These are phyloP conservation scores for Kluyveromyces sp. DNA, from an alignment of 1,139 yeast genomes.

Conservation along the genomic window DNA sequence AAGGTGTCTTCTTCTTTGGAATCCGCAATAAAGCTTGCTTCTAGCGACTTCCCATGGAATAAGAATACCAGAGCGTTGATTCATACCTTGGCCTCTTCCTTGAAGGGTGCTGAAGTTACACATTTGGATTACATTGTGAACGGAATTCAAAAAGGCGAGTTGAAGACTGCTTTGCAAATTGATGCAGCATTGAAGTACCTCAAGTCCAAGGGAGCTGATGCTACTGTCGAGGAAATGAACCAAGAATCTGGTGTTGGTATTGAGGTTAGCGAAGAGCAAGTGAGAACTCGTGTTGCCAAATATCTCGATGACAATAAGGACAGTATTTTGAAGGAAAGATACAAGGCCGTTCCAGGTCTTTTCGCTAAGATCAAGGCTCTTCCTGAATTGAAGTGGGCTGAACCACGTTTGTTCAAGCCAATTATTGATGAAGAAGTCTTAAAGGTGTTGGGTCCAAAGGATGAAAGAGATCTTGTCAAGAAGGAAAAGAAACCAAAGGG, in stretches of 20 bases:
- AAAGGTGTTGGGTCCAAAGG: slow-evolving; percentile 81
- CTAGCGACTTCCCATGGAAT: slow-evolving; percentile 33
- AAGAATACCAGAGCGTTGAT: slow-evolving; percentile 53
- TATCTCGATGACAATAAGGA: slow-evolving; percentile 53
- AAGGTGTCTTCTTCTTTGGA: slow-evolving; percentile 69
- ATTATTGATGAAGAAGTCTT: slow-evolving; percentile 69
- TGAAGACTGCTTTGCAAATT: slow-evolving; percentile 65
- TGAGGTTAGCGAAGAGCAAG: slow-evolving; percentile 58
- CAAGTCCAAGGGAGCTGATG: slow-evolving; percentile 37
- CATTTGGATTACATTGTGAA: slow-evolving; percentile 46
- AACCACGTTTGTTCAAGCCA: slow-evolving; percentile 79
- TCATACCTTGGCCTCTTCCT: slow-evolving; percentile 67
- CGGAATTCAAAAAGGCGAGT: slow-evolving; percentile 56
- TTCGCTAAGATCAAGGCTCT: slow-evolving; percentile 70
- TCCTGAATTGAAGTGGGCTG: slow-evolving; percentile 83
- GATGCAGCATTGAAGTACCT: slow-evolving; percentile 75
- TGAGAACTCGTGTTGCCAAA: slow-evolving; percentile 46
- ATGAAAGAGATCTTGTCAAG: slow-evolving; percentile 82
- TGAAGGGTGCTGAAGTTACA: slow-evolving; percentile 37
- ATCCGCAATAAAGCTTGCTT: slow-evolving; percentile 43
- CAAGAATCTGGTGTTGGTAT: slow-evolving; percentile 75
- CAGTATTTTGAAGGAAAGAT: slow-evolving; percentile 62
- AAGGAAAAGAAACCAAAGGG: slow-evolving; percentile 59
- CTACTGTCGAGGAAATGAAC: slow-evolving; percentile 44
- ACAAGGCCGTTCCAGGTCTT: slow-evolving; percentile 65